Base-by-base conservation (phyloP, 2,329 filamentous ascomycete genomes). In the Sporothrix euskadiensis region DNA sequence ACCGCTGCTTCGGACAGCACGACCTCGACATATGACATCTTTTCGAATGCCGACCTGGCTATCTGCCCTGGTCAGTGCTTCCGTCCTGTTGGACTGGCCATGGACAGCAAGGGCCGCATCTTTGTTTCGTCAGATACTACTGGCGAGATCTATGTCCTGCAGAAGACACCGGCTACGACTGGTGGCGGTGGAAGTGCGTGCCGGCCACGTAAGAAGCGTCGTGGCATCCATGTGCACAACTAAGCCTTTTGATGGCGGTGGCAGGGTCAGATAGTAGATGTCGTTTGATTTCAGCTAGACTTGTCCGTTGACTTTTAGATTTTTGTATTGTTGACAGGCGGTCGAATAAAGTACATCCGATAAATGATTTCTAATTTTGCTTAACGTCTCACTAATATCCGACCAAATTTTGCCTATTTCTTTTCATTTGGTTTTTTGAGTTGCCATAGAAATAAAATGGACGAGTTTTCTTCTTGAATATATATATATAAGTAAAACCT, bases 121-220 rank as follows among this genome's bases (percentile, higher is more conserved):
- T 92, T 87, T 80, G 86, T 91, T 83, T 87, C 83, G 73, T 89
- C 86, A 4, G 90, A 92, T 79, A 79, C 83, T 16, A 90, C 89
- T 0, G 90, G 90, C 6, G 90, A 92, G 82, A 85, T 92, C 57
- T 92, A 87, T 76, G 85, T 91, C 4, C 78, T 89, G 71, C 78
- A 80, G 72, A 74, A 75, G 72, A 71, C 70, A 4, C 77, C 26
- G 5, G 66, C n/a, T 6, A 39, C 41, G 22, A 56, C 52, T 3
- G 56, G 56, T 14, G 57, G 32, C 35, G 57, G 35, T 26, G 59
- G 39, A 10, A 63, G 59, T 35, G 9, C 16, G 30, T 63, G 59
- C 35, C 39, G 59, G n/a, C 14, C n/a, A 19, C 1, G 1, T 0
- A 63, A 63, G 16, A 63, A 41, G 16, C 30, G 56, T 5, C 56